A percentile compares a stretch with the other conserved stretches of the same genome.
Conservation (phyloP, 768 basidiomycete species). For the Termitomyces sp. region DNA sequence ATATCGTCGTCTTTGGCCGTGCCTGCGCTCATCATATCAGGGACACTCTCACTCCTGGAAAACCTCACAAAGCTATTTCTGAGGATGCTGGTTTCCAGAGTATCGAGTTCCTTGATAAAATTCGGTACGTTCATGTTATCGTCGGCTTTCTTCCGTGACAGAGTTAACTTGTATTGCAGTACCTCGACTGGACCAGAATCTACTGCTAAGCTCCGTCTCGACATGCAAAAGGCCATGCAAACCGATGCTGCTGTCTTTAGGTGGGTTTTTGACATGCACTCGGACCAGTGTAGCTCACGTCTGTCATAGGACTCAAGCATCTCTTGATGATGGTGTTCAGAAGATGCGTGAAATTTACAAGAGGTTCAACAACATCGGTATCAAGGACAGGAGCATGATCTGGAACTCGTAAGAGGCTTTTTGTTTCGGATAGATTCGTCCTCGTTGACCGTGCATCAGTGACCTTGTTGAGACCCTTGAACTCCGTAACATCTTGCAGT, state of each 20-base stretch:
- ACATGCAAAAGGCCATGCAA: slow-evolving; percentile 99
- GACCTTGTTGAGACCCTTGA: slow-evolving; percentile 97
- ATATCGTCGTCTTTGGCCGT: slow-evolving; percentile 98
- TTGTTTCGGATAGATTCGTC: not conserved
- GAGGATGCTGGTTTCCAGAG: slow-evolving; percentile 81
- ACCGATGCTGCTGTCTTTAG: slow-evolving; percentile 96
- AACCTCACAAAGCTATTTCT: slow-evolving; percentile 83
- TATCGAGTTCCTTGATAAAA: slow-evolving; percentile 85
- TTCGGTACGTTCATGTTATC: slow-evolving; percentile 40
- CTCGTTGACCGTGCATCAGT: slow-evolving; percentile 30
- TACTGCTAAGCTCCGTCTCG: slow-evolving; percentile 85
- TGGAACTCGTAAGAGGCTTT: slow-evolving; percentile 85
- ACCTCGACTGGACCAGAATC: slow-evolving; percentile 75
- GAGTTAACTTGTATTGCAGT: slow-evolving; percentile 26
- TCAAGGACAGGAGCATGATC: slow-evolving; percentile 98
- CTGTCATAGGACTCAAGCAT: slow-evolving; percentile 65
- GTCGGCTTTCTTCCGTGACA: not conserved
- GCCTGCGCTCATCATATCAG: slow-evolving; percentile 98
- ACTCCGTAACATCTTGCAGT: slow-evolving; percentile 91
- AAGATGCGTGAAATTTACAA: slow-evolving; percentile 85
- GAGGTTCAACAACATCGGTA: slow-evolving; percentile 85
- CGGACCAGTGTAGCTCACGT: not conserved
- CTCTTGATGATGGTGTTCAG: slow-evolving; percentile 87
- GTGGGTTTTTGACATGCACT: slow-evolving; percentile 22
- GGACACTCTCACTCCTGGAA: slow-evolving; percentile 84